phyloP scores from a whole-genome alignment of 805 yeast species.

The Candida bentonensis region DNA sequence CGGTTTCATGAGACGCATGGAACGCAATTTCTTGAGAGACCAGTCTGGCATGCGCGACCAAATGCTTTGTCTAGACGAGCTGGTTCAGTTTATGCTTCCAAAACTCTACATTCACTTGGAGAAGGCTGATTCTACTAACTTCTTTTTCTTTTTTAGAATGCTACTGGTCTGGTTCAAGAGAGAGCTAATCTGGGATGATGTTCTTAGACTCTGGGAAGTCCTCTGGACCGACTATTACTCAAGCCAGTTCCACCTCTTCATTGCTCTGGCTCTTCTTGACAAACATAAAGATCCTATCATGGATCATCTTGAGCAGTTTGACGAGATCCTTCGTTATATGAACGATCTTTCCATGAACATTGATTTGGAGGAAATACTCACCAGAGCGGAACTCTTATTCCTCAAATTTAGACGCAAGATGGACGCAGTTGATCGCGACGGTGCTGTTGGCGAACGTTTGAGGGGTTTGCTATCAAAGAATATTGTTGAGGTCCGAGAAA shows the following conservation, averaged over 20 bases:
- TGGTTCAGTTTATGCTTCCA: slow-evolving; percentile 86
- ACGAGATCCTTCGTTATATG: slow-evolving; percentile 84
- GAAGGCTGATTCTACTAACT: slow-evolving; percentile 75
- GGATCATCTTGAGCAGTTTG: slow-evolving; percentile 62
- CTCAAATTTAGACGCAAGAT: slow-evolving; percentile 68
- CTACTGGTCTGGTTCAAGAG: slow-evolving; percentile 89
- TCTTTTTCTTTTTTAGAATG: slow-evolving; percentile 93
- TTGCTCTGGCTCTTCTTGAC: slow-evolving; percentile 81
- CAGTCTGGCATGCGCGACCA: slow-evolving; percentile 89
- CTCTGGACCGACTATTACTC: slow-evolving; percentile 79
- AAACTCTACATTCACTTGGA: slow-evolving; percentile 67
- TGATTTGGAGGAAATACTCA: slow-evolving; percentile 60
- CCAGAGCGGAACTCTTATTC: slow-evolving; percentile 76
- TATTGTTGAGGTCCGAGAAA: slow-evolving; percentile 51
- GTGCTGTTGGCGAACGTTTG: slow-evolving; percentile 33
- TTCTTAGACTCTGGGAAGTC: slow-evolving; percentile 78
- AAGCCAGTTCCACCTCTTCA: slow-evolving; percentile 76
- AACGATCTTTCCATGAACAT: slow-evolving; percentile 74
- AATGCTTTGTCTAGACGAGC: slow-evolving; percentile 66
- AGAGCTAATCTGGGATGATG: slow-evolving; percentile 70
- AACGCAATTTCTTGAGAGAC: slow-evolving; percentile 79
- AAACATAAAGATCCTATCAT: slow-evolving; percentile 70
- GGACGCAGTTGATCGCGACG: slow-evolving; percentile 48
- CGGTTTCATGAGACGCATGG: slow-evolving; percentile 87
- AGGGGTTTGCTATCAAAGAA: slow-evolving; percentile 47